Conservation (phyloP, 345 rosid species). For the Eucalyptus camaldulensis region DNA sequence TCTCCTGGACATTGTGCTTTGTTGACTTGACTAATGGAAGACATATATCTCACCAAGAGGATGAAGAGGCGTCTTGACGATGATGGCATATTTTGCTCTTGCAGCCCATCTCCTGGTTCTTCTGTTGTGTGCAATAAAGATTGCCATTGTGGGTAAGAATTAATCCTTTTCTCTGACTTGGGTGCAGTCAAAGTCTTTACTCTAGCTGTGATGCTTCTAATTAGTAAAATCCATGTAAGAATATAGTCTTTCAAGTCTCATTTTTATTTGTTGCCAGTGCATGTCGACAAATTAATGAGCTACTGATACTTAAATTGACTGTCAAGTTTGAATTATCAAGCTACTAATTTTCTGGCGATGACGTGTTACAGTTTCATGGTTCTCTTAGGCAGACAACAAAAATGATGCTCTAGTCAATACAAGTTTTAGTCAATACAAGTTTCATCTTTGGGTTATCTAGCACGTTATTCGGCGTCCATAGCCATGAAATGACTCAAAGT, state of each 20-base stretch:
- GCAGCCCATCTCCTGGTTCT: slow-evolving; percentile 48
- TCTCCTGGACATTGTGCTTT: not conserved
- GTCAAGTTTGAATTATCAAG: not conserved
- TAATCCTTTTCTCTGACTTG: not conserved
- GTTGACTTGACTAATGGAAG: slow-evolving; percentile 28
- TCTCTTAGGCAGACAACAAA: not conserved
- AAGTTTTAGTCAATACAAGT: not conserved
- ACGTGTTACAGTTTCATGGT: not conserved
- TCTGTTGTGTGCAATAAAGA: slow-evolving; percentile 64
- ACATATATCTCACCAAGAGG: slow-evolving; percentile 79
- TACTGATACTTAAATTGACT: not conserved
- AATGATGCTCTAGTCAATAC: not conserved
- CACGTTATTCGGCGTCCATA: not conserved
- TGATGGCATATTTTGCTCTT: slow-evolving; percentile 98
- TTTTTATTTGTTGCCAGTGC: not conserved
- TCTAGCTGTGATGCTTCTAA: not conserved
- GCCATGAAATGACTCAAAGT: not conserved
- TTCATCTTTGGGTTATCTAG: not conserved
- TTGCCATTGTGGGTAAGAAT: slow-evolving; percentile 95
- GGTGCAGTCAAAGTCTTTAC: not conserved
- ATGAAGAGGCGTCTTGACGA: slow-evolving; percentile 62
- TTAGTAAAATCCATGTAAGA: not conserved
- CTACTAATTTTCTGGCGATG: not conserved
- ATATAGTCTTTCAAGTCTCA: not conserved
- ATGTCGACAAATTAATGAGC: not conserved